These are phyloP conservation scores for Candida nemodendra DNA, from an alignment of 805 yeast species.

Conservation along the genomic window DNA sequence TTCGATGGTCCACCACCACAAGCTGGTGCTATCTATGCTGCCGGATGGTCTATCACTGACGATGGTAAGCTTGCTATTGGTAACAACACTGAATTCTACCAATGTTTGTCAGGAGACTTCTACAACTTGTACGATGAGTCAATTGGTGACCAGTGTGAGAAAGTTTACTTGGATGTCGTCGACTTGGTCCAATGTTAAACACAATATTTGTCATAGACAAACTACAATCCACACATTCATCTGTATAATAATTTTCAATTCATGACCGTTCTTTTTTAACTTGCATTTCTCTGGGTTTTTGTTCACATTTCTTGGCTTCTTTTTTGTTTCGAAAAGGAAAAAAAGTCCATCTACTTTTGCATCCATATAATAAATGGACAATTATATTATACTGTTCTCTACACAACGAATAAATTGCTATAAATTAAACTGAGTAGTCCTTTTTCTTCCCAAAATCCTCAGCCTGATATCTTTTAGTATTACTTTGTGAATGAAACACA, in stretches of 20 bases:
- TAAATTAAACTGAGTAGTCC: no score
- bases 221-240: background rate
- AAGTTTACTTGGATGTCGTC: constrained; percentile 45
- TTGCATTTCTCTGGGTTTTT: constrained; percentile 17
- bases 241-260: constrained; percentile 17
- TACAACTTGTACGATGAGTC: constrained; percentile 55
- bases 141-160: constrained; percentile 45
- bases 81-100: constrained; percentile 47
- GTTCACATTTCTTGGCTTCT: constrained; percentile 1
- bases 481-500: no score
- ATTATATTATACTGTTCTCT: no score
- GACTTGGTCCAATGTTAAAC: constrained; percentile 40
- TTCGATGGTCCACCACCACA: constrained; percentile 68
- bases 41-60: constrained; percentile 48
- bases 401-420: no score
- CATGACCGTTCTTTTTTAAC: constrained; percentile 17
- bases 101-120: constrained; percentile 56
- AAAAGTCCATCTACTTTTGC: no score
- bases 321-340: constrained; percentile 16
- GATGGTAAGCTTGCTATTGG: constrained; percentile 53
- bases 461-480: no score
- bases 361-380: no score
- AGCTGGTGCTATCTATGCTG: constrained; percentile 54
- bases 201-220: constrained; percentile 1
- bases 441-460: no score